Evolutionary conservation across 768 basidiomycete species (phyloP).

Genomic region (Tricholoma terreum): DNA sequence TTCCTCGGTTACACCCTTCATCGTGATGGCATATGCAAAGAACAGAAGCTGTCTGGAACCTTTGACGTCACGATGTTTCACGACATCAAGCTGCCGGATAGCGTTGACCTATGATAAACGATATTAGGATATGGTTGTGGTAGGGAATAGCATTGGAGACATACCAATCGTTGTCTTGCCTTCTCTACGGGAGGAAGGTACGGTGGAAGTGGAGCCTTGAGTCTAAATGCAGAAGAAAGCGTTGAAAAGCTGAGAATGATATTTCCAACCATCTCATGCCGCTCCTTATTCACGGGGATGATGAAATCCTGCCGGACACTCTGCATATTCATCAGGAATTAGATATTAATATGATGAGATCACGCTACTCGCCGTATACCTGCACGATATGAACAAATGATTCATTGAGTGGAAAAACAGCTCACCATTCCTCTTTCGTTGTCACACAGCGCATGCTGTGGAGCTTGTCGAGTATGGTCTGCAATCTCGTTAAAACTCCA

Average conservation of each 20-base stretch:
- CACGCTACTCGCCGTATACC: conserved; percentile 62
- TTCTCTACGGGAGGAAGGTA: conserved; percentile 93
- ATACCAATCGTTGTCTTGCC: conserved; percentile 73
- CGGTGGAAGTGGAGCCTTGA: conserved; percentile 93
- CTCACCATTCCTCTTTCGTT: conserved; percentile 89
- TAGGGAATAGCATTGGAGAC: conserved; percentile 14
- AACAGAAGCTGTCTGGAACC: conserved; percentile 86
- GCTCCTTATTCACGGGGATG: conserved; percentile 82
- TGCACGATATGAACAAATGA: conserved; percentile 23
- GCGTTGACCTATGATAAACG: conserved; percentile 60
- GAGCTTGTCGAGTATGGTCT: conserved; percentile 82
- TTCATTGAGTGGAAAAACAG: conserved; percentile 11
- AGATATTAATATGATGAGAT: neutral
- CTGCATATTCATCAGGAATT: conserved; percentile 35
- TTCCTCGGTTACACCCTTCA: conserved; percentile 92
- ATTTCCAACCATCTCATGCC: conserved; percentile 93
- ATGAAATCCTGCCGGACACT: conserved; percentile 85
- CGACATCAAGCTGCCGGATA: conserved; percentile 81
- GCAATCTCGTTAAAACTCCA: conserved; percentile 74
- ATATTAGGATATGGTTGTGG: neutral
- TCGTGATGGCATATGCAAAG: conserved; percentile 90
- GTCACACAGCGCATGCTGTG: conserved; percentile 99
- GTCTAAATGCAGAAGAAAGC: conserved; percentile 72
- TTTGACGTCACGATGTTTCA: conserved; percentile 77
- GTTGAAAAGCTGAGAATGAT: conserved; percentile 88